phyloP scores from a whole-genome alignment of 2,329 filamentous ascomycete species.

The Pezizomycotina sp. region DNA sequence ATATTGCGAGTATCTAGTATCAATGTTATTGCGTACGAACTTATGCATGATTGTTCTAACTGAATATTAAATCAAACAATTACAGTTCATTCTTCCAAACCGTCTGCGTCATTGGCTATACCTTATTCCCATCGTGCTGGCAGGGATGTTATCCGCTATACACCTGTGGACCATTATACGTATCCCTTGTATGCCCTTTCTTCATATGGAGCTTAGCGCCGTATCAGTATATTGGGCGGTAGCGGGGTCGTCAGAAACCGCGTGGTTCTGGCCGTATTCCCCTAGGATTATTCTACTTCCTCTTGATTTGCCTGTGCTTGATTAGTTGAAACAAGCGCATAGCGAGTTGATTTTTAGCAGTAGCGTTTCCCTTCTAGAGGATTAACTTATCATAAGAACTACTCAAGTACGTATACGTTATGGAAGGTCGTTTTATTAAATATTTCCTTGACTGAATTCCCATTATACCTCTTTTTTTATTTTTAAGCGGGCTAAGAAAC shows the following conservation, averaged over 20 bases:
- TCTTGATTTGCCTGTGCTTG: slow-evolving; percentile 86
- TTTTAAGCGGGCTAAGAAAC: too few species aligned
- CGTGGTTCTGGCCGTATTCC: slow-evolving; percentile 84
- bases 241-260: slow-evolving; percentile 92
- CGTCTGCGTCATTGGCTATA: slow-evolving; percentile 95
- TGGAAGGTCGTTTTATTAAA: too few species aligned
- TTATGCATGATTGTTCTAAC: slow-evolving; percentile 17
- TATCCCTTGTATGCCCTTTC: slow-evolving; percentile 78
- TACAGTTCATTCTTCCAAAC: slow-evolving; percentile 89
- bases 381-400: too few species aligned
- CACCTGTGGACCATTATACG: slow-evolving; percentile 62
- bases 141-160: slow-evolving; percentile 72
- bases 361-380: too few species aligned
- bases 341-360: too few species aligned
- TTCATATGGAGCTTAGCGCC: slow-evolving; percentile 88
- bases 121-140: slow-evolving; percentile 91
- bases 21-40: neutral
- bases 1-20: neutral
- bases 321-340: slow-evolving; percentile 62
- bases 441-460: too few species aligned
- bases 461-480: too few species aligned
- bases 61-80: neutral
- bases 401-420: too few species aligned
- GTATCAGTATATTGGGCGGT: slow-evolving; percentile 86
- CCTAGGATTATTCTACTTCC: slow-evolving; percentile 85